Percentiles rank a stretch among this genome's conserved stretches.
These are phyloP conservation scores for Candida sakaeoensis DNA, from an alignment of 805 yeast species.

Conservation along the genomic window DNA sequence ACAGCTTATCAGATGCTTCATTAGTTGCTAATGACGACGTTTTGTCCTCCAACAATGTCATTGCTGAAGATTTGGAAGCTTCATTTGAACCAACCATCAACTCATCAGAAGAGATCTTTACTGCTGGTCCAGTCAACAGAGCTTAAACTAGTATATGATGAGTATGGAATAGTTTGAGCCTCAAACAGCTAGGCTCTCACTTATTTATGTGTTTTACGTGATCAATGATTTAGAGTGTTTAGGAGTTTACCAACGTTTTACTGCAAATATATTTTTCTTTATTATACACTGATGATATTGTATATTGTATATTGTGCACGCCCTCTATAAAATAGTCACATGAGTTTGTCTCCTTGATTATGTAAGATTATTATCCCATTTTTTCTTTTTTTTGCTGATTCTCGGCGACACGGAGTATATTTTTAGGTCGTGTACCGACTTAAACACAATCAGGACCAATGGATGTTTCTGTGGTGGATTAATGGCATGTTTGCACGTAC, in stretches of 20 bases:
- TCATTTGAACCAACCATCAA: constrained; percentile 37
- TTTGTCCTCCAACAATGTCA: constrained; percentile 2
- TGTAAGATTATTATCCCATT: neutral
- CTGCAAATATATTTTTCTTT: too few relatives aligned
- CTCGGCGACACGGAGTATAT: constrained; percentile 1
- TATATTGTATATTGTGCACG: neutral
- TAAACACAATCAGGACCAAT: neutral
- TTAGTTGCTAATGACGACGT: constrained; percentile 34
- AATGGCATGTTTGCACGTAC: constrained; percentile 74
- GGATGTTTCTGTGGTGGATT: constrained; percentile 54
- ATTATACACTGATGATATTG: neutral
- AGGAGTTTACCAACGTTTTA: too few relatives aligned
- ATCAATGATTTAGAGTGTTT: neutral
- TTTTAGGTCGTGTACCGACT: neutral
- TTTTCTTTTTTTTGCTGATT: neutral
- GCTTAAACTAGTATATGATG: constrained; percentile 9
- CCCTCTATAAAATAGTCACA: too few relatives aligned
- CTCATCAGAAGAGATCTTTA: constrained; percentile 39
- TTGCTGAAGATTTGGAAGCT: constrained; percentile 13
- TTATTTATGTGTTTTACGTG: too few relatives aligned
- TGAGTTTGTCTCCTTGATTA: too few relatives aligned
- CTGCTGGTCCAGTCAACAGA: constrained; percentile 42
- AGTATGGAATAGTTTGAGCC: too few relatives aligned
- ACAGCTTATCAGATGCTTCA: constrained; percentile 26
- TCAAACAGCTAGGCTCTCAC: too few relatives aligned